Evolutionary conservation across 495 filamentous ascomycete genomes (phyloP).

Genomic region (Ascodesmis nigricans): DNA sequence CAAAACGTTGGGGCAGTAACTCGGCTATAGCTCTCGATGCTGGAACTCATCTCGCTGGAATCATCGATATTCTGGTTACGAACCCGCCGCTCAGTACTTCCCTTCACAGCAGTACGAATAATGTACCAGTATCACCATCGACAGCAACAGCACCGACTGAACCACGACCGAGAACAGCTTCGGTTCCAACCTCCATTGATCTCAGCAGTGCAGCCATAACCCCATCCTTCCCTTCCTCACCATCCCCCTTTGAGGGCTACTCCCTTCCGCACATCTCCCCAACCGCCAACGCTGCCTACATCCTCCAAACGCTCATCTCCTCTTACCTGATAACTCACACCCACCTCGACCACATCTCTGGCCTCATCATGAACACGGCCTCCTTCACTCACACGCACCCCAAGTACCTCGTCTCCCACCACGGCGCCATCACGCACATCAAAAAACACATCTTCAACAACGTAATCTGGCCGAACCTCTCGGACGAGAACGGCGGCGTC

Average conservation of each 20-base stretch:
- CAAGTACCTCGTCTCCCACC: constrained; percentile 69
- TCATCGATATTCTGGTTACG: constrained; percentile 45
- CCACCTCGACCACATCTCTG: constrained; percentile 81
- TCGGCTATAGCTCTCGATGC: constrained; percentile 81
- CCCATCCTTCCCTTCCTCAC: too few species aligned
- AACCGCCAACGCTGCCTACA: constrained; percentile 54
- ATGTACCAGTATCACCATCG: too few species aligned
- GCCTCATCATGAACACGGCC: constrained; percentile 80
- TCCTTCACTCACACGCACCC: constrained; percentile 40
- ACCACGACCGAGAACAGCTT: constrained; percentile 4
- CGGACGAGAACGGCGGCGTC: constrained; percentile 84
- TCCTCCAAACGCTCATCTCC: constrained; percentile 57
- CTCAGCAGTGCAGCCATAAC: constrained; percentile 5
- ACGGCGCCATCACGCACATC: constrained; percentile 65
- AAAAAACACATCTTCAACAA: constrained; percentile 94
- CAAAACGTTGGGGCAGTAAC: constrained; percentile 53
- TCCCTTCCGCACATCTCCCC: constrained; percentile 37
- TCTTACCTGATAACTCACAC: constrained; percentile 83
- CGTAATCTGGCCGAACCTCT: constrained; percentile 91
- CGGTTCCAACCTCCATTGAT: background rate
- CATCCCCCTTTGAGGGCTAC: constrained; percentile 55
- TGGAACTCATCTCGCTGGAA: constrained; percentile 68
- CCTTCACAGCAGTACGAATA: constrained; percentile 23
- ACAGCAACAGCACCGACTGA: constrained; percentile 15
- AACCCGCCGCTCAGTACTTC: constrained; percentile 15